Evolutionary conservation across 1,284 basidiomycete genomes (phyloP).

Genomic region (Rhizopogon parksii): DNA sequence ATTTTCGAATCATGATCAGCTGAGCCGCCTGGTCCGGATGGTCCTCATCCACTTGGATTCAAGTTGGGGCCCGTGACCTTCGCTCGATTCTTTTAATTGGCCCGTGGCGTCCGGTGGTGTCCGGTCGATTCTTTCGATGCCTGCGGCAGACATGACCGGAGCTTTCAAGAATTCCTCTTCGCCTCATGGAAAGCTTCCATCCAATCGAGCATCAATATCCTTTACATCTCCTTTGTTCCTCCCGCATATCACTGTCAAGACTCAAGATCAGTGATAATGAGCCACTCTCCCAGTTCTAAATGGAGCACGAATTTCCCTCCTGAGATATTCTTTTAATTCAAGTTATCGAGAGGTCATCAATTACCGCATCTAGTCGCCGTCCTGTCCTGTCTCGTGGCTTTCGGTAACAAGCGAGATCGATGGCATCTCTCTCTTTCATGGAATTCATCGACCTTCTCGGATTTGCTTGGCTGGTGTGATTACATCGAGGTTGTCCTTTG

Average conservation of each 20-base stretch:
- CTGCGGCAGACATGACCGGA: not conserved
- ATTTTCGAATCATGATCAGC: not conserved
- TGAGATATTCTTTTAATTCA: not conserved
- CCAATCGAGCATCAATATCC: not conserved
- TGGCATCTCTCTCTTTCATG: not conserved
- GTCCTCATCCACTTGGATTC: no score
- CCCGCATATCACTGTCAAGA: not conserved
- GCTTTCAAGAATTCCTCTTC: not conserved
- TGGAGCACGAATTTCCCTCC: not conserved
- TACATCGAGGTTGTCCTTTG: not conserved
- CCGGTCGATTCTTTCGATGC: not conserved
- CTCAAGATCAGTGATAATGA: not conserved
- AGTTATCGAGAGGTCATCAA: not conserved
- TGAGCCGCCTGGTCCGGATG: not conserved
- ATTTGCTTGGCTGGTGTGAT: not conserved
- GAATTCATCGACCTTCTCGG: not conserved
- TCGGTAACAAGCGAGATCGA: not conserved
- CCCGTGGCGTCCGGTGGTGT: not conserved
- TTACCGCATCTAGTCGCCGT: conserved; percentile 1
- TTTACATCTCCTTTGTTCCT: not conserved
- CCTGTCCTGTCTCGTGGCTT: not conserved
- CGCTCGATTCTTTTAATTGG: no score
- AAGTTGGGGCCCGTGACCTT: no score
- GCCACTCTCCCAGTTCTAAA: not conserved
- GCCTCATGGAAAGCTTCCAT: not conserved